phyloP scores from a whole-genome alignment of 2,329 filamentous ascomycete species.

The Colletotrichum phormii region DNA sequence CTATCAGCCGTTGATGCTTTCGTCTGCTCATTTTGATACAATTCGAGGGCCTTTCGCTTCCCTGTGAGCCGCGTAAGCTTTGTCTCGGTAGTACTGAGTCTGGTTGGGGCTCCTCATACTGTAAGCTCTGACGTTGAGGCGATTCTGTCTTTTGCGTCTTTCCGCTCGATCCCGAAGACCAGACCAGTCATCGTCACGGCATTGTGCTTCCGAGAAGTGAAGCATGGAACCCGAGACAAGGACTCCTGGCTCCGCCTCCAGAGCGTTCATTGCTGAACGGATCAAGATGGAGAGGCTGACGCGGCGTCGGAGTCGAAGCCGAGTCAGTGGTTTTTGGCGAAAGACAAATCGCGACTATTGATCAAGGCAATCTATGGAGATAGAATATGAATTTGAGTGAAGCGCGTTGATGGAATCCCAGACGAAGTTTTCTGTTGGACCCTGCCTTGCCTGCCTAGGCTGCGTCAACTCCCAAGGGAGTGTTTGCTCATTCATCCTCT shows the following conservation, averaged over 20 bases:
- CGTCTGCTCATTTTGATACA: neutral
- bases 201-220: conserved; percentile 3
- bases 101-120: conserved; percentile 39
- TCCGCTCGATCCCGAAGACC: conserved; percentile 44
- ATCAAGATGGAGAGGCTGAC: neutral
- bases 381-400: neutral
- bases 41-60: conserved; percentile 24
- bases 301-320: too few relatives aligned
- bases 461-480: neutral
- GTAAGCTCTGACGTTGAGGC: conserved; percentile 50
- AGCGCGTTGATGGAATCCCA: neutral
- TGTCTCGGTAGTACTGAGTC: neutral
- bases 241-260: neutral
- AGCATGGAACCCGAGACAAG: neutral
- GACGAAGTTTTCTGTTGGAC: neutral
- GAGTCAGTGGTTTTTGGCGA: too few relatives aligned
- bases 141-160: conserved; percentile 48
- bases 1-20: neutral
- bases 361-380: neutral
- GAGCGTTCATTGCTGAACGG: neutral
- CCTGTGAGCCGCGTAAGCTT: neutral
- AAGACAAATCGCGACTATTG: neutral
- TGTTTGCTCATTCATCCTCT: neutral
- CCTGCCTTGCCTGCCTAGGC: too few relatives aligned
- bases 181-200: conserved; percentile 48